Base-by-base conservation (phyloP, 2,329 filamentous ascomycete species). In the Botrytis galanthina region DNA sequence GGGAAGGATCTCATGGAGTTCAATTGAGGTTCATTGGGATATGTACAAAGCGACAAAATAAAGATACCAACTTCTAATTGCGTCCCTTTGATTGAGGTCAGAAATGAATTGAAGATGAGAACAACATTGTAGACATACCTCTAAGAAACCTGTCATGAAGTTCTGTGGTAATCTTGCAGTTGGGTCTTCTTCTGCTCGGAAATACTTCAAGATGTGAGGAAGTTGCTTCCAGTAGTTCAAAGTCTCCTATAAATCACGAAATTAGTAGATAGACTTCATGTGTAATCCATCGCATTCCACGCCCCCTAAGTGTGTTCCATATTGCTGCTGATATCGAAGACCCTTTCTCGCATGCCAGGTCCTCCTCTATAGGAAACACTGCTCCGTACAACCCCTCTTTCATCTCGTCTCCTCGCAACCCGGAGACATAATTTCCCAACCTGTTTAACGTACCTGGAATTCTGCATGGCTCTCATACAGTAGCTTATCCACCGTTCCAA, bases 191-290 rank as follows among this genome's bases (percentile, higher is more conserved):
- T 98, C 95, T 79, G 91, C 88, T 82, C 95, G 91, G 88, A 98
- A 99, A 85, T 97, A 99, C 80, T 96, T 94, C 89, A 99, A 94
- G 79, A 99, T 89, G 83, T 99, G 96, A 76, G 93, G 93, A 75
- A 95, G 88, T 85, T 99, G 96, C 85, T 98, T 97, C 96, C 96
- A 99, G 88, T 93, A 99, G 86, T 99, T 99, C 87, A 99, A 90
- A 71, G 93, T 99, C 88, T 99, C 96, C 95, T 98, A 79, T 73
- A 35, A 57, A 57, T 10, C 22, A 26, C 9, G 22, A n/a, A n/a
- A 20, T 73, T 44, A 70, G 66, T 26, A 60, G 44, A 18, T 12
- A 35, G 12, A 22, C 16, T 29, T 8, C 26, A 57, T 39, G 10
- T 32, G 39, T 29, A 42, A 10, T 18, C 35, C 48, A 42, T 29